phyloP scores from a whole-genome alignment of 108 stramenopile genomes.

The Cylindrotheca closterium region DNA sequence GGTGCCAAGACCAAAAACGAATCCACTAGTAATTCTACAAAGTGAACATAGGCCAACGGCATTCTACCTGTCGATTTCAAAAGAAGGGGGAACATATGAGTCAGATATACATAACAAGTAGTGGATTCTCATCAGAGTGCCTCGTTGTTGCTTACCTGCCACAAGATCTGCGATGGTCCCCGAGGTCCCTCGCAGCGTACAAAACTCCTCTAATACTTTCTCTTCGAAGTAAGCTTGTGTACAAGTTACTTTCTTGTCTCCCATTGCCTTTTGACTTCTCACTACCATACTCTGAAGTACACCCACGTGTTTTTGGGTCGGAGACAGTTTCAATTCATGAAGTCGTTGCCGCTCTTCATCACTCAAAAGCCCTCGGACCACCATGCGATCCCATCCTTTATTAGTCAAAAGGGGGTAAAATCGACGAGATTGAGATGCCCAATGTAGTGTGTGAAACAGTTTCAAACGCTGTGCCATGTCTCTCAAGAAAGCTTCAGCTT shows the following conservation, averaged over 20 bases:
- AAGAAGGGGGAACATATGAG: no score
- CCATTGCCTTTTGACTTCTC: conserved; percentile 19
- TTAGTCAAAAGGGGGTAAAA: conserved; percentile 26
- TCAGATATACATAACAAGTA: no score
- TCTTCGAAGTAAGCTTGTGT: conserved; percentile 15
- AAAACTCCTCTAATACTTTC: conserved; percentile 31
- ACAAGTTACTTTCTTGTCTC: conserved; percentile 13
- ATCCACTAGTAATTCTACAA: conserved; percentile 60
- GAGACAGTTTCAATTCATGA: conserved; percentile 10
- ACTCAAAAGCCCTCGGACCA: conserved; percentile 23
- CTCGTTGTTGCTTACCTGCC: no score
- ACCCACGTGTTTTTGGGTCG: conserved; percentile 19
- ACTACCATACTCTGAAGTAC: conserved; percentile 29
- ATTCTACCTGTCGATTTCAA: no score
- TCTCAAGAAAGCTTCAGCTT: conserved; percentile 25
- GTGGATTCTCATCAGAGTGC: no score
- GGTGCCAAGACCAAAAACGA: conserved; percentile 17
- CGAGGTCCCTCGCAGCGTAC: conserved; percentile 31
- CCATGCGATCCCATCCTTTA: conserved; percentile 29
- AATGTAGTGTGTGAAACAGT: conserved; percentile 33
- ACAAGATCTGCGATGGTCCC: conserved; percentile 33
- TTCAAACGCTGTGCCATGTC: conserved; percentile 9
- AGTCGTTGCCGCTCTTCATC: conserved; percentile 14
- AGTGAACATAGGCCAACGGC: conserved; percentile 52
- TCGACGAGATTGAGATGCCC: conserved; percentile 25